Evolutionary conservation across 2,329 filamentous ascomycete species (phyloP).

Genomic region (Aureobasidium sp.): DNA sequence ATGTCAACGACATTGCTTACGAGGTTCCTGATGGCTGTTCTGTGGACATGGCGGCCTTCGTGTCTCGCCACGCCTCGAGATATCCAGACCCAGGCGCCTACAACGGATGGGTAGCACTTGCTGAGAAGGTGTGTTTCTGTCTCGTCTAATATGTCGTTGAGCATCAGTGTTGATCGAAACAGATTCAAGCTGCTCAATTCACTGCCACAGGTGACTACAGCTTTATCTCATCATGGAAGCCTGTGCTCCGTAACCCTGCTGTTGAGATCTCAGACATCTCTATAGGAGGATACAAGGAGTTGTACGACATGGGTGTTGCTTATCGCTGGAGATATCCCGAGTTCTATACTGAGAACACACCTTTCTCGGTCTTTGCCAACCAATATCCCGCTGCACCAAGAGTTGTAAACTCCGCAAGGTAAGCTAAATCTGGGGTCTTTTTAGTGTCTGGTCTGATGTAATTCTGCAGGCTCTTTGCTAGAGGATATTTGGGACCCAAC

Average conservation of each 20-base stretch:
- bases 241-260: slow-evolving; percentile 48
- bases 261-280: slow-evolving; percentile 54
- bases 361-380: slow-evolving; percentile 58
- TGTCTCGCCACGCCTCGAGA: slow-evolving; percentile 55
- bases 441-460: not conserved
- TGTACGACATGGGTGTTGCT: slow-evolving; percentile 49
- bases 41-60: slow-evolving; percentile 55
- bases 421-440: not conserved
- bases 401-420: slow-evolving; percentile 52
- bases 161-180: slow-evolving; percentile 5
- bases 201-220: slow-evolving; percentile 45
- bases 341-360: slow-evolving; percentile 42
- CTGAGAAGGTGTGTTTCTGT: slow-evolving; percentile 17
- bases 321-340: slow-evolving; percentile 40
- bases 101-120: slow-evolving; percentile 43
- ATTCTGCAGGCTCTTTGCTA: slow-evolving; percentile 46
- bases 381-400: slow-evolving; percentile 45
- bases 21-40: slow-evolving; percentile 50
- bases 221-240: slow-evolving; percentile 54
- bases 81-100: slow-evolving; percentile 58
- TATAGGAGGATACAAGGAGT: slow-evolving; percentile 57
- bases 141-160: not conserved
- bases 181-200: slow-evolving; percentile 51
- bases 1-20: slow-evolving; percentile 39
- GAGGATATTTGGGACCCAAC: slow-evolving; percentile 53